A percentile compares a stretch with the other conserved stretches of the same genome.
phyloP scores from a whole-genome alignment of 202 grass and related monocot genomes.

The Alloteropsis angusta region DNA sequence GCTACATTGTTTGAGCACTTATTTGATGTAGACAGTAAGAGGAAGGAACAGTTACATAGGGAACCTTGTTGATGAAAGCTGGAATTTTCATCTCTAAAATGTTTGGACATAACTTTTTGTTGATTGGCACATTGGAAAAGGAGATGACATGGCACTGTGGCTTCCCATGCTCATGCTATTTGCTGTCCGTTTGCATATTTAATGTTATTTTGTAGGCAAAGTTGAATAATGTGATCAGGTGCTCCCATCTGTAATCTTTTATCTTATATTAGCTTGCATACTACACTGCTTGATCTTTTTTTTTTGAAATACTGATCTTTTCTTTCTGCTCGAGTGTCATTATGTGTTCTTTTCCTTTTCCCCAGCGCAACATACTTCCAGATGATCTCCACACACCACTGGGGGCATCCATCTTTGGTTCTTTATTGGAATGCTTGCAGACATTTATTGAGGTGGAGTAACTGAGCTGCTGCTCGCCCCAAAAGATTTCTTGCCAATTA shows the following conservation, averaged over 20 bases:
- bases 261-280: not conserved
- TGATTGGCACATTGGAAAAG: not conserved
- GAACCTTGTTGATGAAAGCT: not conserved
- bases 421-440: not conserved
- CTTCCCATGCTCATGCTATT: not conserved
- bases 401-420: not conserved
- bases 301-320: not conserved
- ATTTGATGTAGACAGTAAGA: not conserved
- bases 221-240: not conserved
- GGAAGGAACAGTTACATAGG: not conserved
- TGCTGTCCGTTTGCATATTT: not conserved
- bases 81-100: not conserved
- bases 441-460: slow-evolving; percentile 11
- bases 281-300: not conserved
- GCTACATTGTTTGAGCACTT: not conserved
- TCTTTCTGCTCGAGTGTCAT: not conserved
- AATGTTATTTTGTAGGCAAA: not conserved
- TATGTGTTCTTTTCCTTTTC: not conserved
- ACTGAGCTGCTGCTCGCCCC: not conserved
- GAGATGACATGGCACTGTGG: not conserved
- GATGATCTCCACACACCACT: not conserved
- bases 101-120: not conserved
- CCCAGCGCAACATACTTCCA: not conserved
- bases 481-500: not conserved
- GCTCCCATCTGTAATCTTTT: not conserved